Base-by-base conservation (phyloP, 1,284 basidiomycete species). In the Microstroma glucosiphilum region DNA sequence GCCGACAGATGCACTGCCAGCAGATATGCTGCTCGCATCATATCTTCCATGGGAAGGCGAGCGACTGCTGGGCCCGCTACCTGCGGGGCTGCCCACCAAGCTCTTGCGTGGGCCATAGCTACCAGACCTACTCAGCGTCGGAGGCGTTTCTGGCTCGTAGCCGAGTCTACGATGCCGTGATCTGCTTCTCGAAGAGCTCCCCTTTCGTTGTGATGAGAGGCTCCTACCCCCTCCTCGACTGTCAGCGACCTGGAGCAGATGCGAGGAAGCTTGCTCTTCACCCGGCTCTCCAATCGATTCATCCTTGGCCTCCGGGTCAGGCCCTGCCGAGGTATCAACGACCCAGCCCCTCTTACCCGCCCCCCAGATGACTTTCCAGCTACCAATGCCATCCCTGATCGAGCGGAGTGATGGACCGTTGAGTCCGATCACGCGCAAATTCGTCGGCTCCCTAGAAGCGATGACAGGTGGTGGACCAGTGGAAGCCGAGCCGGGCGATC, bases 341-440 rank as follows among this genome's bases (percentile, higher is more conserved):
- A 93, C 96, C 92, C 94, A 98, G 1, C 92, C 93, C 49, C 94
- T 82, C 0, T 92, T 88, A 1, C 94, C 94, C 76, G 96, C 93
- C 73, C 90, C 92, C 69, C 86, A 84, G 43, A 97, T 84, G 63
- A 91, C 89, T 63, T 88, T 86, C 94, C 94, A 98, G 0, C 87
- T 81, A 2, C 86, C 87, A 0, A 87, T 88, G 3, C 92, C 92
- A 0, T 85, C 84, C 8, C 88, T 87, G 0, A 93, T 82, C 8
- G 84, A 84, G 56, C 85, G 83, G 6, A 97, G 84, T 68, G 90
- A 84, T 2, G 86, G 83, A n/a, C 86, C 84, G 26, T 88, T 87
- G 19, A 97, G 82, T 80, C 96, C 94, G 62, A 97, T 85, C 37
- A 96, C 90, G 12, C 94, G 86, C 40, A 98, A 81, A 15, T 87